Evolutionary conservation across 2,329 filamentous ascomycete genomes (phyloP).

Genomic region (Torrubiellomyces zombiae): DNA sequence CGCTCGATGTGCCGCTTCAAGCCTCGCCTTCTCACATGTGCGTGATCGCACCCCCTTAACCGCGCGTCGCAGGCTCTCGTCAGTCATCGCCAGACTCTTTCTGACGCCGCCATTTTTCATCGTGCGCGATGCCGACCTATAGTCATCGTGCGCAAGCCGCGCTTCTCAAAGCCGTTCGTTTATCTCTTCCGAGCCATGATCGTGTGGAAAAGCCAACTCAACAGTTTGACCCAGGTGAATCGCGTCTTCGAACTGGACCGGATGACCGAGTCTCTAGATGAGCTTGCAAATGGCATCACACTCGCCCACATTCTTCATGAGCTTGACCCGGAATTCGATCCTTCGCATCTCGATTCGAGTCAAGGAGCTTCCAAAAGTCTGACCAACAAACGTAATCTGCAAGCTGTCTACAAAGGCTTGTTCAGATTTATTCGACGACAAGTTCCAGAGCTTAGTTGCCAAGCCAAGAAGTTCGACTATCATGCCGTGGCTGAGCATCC

Average conservation of each 20-base stretch:
- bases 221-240: conserved; percentile 16
- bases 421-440: conserved; percentile 37
- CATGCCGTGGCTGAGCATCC: conserved; percentile 40
- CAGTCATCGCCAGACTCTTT: no score
- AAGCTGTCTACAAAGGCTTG: conserved; percentile 36
- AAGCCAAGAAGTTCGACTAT: conserved; percentile 37
- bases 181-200: conserved; percentile 3
- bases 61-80: neutral
- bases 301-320: conserved; percentile 40
- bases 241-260: conserved; percentile 26
- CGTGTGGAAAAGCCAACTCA: neutral
- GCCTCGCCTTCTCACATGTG: no score
- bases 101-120: no score
- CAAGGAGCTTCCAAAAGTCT: conserved; percentile 25
- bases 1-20: no score
- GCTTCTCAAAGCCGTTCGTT: conserved; percentile 37
- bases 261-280: conserved; percentile 30
- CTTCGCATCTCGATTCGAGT: conserved; percentile 32
- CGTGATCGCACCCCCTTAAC: no score
- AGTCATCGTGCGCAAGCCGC: conserved; percentile 31
- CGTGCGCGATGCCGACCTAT: conserved; percentile 22
- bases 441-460: conserved; percentile 31
- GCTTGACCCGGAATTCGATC: conserved; percentile 39
- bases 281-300: conserved; percentile 35
- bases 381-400: conserved; percentile 33